phyloP scores from a whole-genome alignment of 306 rosid species.

The Cercis canadensis region DNA sequence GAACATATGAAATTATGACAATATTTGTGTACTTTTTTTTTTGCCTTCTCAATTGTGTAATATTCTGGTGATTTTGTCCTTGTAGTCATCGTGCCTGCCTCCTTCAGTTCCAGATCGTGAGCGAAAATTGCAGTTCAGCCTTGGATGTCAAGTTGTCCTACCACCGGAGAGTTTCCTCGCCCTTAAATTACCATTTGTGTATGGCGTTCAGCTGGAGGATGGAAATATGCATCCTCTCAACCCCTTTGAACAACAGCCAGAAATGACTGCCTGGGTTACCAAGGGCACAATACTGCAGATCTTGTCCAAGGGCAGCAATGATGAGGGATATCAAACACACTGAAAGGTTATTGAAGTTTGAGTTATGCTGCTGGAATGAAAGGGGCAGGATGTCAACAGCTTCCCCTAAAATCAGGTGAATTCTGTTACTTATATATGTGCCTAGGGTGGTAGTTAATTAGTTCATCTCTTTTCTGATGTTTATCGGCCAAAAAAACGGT shows the following conservation, averaged over 20 bases:
- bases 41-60: conserved; percentile 8
- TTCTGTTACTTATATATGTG: background rate
- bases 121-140: conserved; percentile 75
- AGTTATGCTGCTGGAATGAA: conserved; percentile 31
- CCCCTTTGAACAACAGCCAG: conserved; percentile 81
- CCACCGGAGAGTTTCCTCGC: conserved; percentile 95
- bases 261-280: conserved; percentile 84
- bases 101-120: conserved; percentile 66
- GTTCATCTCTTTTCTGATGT: background rate
- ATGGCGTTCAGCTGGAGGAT: conserved; percentile 79
- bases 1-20: conserved; percentile 16
- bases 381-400: conserved; percentile 36
- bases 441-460: background rate
- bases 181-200: conserved; percentile 84
- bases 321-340: conserved; percentile 58
- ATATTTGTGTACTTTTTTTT: conserved; percentile 20
- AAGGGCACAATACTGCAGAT: conserved; percentile 79
- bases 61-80: conserved; percentile 27
- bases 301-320: conserved; percentile 63
- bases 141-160: conserved; percentile 72
- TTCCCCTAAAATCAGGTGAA: conserved; percentile 50
- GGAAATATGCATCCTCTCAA: conserved; percentile 70
- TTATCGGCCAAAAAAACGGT: too few relatives aligned
- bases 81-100: conserved; percentile 82
- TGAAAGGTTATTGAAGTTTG: conserved; percentile 37